A percentile compares a stretch with the other conserved stretches of the same genome.
Conservation (phyloP, 2,329 filamentous ascomycete species). For the Elsinoe necatrix region DNA sequence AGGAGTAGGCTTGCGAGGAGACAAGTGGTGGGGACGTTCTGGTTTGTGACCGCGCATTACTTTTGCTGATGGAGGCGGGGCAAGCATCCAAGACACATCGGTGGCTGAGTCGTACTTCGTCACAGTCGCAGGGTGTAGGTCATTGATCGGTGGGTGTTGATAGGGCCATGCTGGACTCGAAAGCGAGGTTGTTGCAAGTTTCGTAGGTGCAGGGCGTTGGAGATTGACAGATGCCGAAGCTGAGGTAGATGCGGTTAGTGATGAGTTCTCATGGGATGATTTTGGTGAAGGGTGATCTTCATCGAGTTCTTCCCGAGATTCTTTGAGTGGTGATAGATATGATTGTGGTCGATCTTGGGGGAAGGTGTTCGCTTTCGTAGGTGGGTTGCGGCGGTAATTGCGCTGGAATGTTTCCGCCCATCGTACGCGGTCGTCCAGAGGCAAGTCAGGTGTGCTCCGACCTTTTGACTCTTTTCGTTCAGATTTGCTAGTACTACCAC, state of each 20-base stretch:
- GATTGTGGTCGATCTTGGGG: neutral
- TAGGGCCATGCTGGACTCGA: slow-evolving; percentile 21
- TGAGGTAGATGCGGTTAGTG: slow-evolving; percentile 10
- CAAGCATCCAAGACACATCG: slow-evolving; percentile 82
- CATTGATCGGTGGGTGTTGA: slow-evolving; percentile 53
- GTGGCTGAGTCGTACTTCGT: slow-evolving; percentile 33
- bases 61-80: slow-evolving; percentile 80
- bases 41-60: slow-evolving; percentile 83
- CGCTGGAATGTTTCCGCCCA: slow-evolving; percentile 31
- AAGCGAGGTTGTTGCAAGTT: slow-evolving; percentile 28
- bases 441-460: slow-evolving; percentile 6
- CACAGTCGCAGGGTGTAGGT: slow-evolving; percentile 52
- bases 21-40: slow-evolving; percentile 31
- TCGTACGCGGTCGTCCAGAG: slow-evolving; percentile 11
- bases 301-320: neutral
- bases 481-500: slow-evolving; percentile 16
- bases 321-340: neutral
- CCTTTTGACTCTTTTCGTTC: slow-evolving; percentile 6
- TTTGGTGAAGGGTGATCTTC: neutral
- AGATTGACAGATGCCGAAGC: neutral
- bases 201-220: slow-evolving; percentile 39
- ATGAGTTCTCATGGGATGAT: neutral
- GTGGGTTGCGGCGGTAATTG: slow-evolving; percentile 42
- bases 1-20: neutral
- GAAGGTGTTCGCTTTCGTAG: slow-evolving; percentile 1